phyloP scores from a whole-genome alignment of 108 stramenopile genomes.

The Epipyxis sp. region DNA sequence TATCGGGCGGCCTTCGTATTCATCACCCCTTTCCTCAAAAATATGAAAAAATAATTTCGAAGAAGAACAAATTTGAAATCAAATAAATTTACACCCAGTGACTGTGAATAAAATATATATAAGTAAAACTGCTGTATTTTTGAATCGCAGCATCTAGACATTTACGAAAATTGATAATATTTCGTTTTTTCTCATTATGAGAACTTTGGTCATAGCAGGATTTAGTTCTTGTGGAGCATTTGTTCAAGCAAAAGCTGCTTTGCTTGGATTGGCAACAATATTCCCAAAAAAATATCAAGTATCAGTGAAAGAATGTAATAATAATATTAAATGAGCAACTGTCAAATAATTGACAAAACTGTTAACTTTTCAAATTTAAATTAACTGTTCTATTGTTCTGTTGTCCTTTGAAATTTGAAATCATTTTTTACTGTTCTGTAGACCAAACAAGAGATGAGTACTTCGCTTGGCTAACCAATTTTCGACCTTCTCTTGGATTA shows the following conservation, averaged over 20 bases:
- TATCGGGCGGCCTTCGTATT: background rate
- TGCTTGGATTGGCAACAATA: conserved; percentile 25
- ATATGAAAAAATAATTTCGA: background rate
- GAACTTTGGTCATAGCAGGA: background rate
- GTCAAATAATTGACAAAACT: no score
- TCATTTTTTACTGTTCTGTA: conserved; percentile 6
- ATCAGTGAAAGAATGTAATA: conserved; percentile 31
- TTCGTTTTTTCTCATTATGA: no score
- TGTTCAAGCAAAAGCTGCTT: conserved; percentile 27
- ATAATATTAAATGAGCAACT: no score
- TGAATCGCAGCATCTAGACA: no score
- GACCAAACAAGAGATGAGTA: conserved; percentile 20
- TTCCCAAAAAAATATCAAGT: conserved; percentile 26
- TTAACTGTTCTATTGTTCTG: background rate
- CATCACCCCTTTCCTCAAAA: background rate
- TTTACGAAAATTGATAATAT: no score
- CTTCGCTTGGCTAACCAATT: conserved; percentile 33
- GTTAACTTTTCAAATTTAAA: no score
- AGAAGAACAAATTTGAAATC: no score
- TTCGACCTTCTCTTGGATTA: conserved; percentile 5
- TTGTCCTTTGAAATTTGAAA: background rate
- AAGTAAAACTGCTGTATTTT: no score
- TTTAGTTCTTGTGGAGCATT: conserved; percentile 12
- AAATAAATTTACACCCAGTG: no score
- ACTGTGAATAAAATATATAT: no score